Conservation (phyloP, 768 basidiomycete genomes). For the Tephrocybe sp. region DNA sequence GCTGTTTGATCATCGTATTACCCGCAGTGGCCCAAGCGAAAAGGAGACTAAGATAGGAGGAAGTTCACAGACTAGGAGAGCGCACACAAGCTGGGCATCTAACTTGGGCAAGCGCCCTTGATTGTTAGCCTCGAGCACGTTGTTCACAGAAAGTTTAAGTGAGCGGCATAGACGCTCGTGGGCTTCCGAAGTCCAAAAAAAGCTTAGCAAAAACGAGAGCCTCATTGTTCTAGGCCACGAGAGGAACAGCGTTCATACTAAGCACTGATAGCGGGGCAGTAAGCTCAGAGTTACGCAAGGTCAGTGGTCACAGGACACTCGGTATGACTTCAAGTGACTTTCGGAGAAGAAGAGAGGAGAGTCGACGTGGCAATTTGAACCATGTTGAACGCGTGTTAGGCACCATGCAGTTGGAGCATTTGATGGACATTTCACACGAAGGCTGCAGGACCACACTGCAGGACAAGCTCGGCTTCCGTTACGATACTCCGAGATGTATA, state of each 20-base stretch:
- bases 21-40: neutral
- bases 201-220: neutral
- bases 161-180: too few species aligned
- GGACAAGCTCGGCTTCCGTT: neutral
- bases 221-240: neutral
- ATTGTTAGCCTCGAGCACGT: too few species aligned
- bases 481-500: constrained; percentile 1
- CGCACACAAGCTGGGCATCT: too few species aligned
- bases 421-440: constrained; percentile 1
- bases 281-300: neutral
- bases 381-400: constrained; percentile 2
- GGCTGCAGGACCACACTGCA: neutral
- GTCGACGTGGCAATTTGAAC: constrained; percentile 6
- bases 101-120: too few species aligned
- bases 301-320: constrained; percentile 2
- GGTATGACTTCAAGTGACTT: neutral
- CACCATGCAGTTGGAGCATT: neutral
- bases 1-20: too few species aligned
- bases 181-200: too few species aligned
- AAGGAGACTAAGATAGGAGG: neutral
- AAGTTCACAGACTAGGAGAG: too few species aligned
- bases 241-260: neutral
- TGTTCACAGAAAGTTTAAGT: too few species aligned
- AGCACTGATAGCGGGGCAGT: neutral
- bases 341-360: neutral